phyloP scores from a whole-genome alignment of 2,329 filamentous ascomycete genomes.

The Diplodia scrobiculata region DNA sequence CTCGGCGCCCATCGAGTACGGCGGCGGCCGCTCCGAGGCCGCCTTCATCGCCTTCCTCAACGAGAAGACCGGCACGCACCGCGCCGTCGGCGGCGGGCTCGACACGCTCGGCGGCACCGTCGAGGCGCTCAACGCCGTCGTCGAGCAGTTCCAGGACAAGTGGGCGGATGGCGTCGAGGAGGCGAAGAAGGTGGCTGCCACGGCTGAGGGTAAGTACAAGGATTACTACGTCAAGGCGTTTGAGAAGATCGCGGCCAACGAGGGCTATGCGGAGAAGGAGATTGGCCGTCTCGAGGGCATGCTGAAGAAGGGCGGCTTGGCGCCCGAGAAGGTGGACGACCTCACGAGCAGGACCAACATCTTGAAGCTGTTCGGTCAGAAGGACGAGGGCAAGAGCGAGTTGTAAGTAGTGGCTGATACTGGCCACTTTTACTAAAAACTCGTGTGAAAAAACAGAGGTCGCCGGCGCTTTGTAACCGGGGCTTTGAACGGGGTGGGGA shows the following conservation, averaged over 20 bases:
- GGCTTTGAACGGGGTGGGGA: neutral
- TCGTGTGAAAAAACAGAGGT: too few species aligned
- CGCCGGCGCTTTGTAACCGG: too few species aligned
- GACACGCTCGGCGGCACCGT: constrained; percentile 80
- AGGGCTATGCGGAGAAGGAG: constrained; percentile 83
- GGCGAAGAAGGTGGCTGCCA: constrained; percentile 61
- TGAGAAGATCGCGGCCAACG: constrained; percentile 77
- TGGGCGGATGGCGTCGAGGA: constrained; percentile 68
- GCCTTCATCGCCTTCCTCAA: constrained; percentile 83
- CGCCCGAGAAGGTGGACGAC: constrained; percentile 85
- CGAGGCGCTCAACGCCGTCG: constrained; percentile 72
- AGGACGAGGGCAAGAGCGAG: constrained; percentile 66
- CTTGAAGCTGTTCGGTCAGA: constrained; percentile 68
- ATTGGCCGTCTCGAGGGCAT: constrained; percentile 75
- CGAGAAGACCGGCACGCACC: constrained; percentile 83
- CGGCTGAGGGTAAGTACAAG: constrained; percentile 73
- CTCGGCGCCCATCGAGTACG: constrained; percentile 70
- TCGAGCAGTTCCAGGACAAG: constrained; percentile 67
- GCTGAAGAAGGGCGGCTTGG: constrained; percentile 81
- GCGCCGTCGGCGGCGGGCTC: constrained; percentile 76
- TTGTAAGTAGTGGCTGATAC: constrained; percentile 52
- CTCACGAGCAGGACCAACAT: constrained; percentile 85
- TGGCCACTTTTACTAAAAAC: neutral
- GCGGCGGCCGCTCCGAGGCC: constrained; percentile 72
- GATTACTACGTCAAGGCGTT: constrained; percentile 94